Base-by-base conservation (phyloP, 345 rosid species). In the Citrus sp. region DNA sequence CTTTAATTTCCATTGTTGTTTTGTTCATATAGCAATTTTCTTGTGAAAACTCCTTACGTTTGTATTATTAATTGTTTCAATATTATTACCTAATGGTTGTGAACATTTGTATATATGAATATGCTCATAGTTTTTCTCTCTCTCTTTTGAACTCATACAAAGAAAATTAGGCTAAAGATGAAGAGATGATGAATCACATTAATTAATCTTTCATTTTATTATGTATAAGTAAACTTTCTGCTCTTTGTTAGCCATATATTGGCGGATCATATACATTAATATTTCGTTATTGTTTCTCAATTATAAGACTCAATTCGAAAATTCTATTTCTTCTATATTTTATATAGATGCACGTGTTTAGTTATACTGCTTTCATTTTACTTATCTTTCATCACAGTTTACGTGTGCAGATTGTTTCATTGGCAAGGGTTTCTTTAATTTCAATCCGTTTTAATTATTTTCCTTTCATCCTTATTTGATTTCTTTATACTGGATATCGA, bases 101-200 rank as follows among this genome's bases (percentile, higher is more conserved):
- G 69, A 16, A 13, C 7, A 16, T 64, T 5, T 30, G 13, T 7
- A 21, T 30, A 10, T 32, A 21, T 34, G 24, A 6, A 32, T 19
- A 19, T 19, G n/a, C 9, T 3, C 0, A 5, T 12, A 25, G 2
- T 28, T 28, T 0, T 1, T n/a, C 6, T 6, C 0, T 1, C 8
- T 2, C 6, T 68, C 30, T 18, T 37, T 38, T 8, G n/a, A 9
- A 38, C 54, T 9, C 49, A 4, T 22, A 22, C 6, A 46, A 40
- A 40, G 0, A 40, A 67, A 68, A 22, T 10, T 38, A 12, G 27
- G 40, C 24, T 18, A 65, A 1, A 65, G 24, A 65, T 30, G 21
- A 27, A 46, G 51, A 12, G 51, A 46, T 12, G 51, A 46, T 46
- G 49, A 46, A 46, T 12, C 16, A 12, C 5, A 46, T 12, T 46